Evolutionary conservation across 768 basidiomycete genomes (phyloP), one percentile per base, ranked within the genome.

Genomic region (Tricholomella constricta): DNA sequence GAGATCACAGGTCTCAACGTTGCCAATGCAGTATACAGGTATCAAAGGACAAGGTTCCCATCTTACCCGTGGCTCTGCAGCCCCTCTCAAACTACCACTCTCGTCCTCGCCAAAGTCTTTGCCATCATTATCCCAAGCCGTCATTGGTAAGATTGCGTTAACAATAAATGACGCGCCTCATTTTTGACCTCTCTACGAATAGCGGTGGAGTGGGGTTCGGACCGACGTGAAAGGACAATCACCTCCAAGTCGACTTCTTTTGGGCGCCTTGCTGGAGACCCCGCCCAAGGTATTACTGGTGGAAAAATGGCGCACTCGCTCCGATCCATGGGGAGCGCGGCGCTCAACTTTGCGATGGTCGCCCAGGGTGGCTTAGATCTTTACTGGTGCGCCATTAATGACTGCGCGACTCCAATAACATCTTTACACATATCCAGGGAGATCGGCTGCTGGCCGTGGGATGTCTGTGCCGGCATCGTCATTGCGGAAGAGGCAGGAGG

Each of bases 401-500:
- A 3, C 23, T 23, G 25, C 3, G 14, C 25, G 6, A 40, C 9
- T n/a, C 20, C 42, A 58, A 17, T 5, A 29, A 23, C 9, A 19
- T 7, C 5, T 42, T 15, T 17, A 27, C 35, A 15, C 7, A 19
- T 17, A 35, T 31, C 31, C 54, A 89, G 88, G 88, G 90, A 93
- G 68, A 87, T 94, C 56, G 93, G 93, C 20, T 81, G 79, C 57
- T 80, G 78, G 77, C 83, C 89, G 12, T 95, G 92, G 94, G 91
- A 95, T 68, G 88, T 95, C 37, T 92, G 87, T 60, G 94, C 96
- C 2, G 96, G 94, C 0, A 85, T 91, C 11, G 86, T 96, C 60
- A 95, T 98, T 55, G 88, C 91, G 0, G 81, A 91, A 55, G 96
- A 96, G 67, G 90, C 95, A 0, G 96, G 96, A 5, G 83, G 88